Percentiles rank a stretch among this genome's conserved stretches.
Conservation (phyloP, 2,329 filamentous ascomycete species). For the Ophiobolus disseminans region DNA sequence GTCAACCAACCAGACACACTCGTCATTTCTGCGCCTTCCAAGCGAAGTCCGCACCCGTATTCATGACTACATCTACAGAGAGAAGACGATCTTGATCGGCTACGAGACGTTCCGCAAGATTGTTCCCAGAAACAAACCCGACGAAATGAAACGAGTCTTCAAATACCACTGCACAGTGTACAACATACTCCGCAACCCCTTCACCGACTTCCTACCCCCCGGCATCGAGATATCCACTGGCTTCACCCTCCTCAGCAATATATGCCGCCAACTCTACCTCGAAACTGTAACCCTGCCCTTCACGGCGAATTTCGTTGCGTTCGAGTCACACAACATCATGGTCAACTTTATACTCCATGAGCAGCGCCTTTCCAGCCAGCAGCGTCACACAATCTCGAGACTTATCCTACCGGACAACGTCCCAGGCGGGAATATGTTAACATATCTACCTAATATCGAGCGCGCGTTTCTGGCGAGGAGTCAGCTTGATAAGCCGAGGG, state of each 20-base stretch:
- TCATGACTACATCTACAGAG: conserved; percentile 29
- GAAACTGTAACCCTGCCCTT: conserved; percentile 39
- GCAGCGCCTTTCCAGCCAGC: conserved; percentile 23
- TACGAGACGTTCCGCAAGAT: conserved; percentile 28
- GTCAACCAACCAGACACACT: conserved; percentile 30
- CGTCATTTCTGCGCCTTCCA: conserved; percentile 35
- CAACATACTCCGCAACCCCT: conserved; percentile 19
- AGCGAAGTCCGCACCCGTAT: conserved; percentile 28
- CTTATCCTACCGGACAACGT: conserved; percentile 24
- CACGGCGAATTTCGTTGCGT: conserved; percentile 30
- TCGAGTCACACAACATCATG: conserved; percentile 30
- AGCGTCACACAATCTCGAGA: conserved; percentile 28
- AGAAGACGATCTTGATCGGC: conserved; percentile 34
- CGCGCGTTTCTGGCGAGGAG: conserved; percentile 21
- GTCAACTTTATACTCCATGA: conserved; percentile 38
- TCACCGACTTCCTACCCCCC: conserved; percentile 1
- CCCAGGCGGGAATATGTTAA: conserved; percentile 24
- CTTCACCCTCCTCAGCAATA: conserved; percentile 30
- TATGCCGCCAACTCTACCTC: conserved; percentile 39
- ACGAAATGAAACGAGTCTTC: conserved; percentile 21
- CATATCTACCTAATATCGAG: conserved; percentile 28
- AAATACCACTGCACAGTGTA: conserved; percentile 30
- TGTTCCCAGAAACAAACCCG: not conserved
- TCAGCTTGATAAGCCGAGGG: conserved; percentile 8
- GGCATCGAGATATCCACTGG: conserved; percentile 8